These are phyloP conservation scores for Eucalyptus urophylla DNA, from an alignment of 345 rosid genomes.

Conservation along the genomic window DNA sequence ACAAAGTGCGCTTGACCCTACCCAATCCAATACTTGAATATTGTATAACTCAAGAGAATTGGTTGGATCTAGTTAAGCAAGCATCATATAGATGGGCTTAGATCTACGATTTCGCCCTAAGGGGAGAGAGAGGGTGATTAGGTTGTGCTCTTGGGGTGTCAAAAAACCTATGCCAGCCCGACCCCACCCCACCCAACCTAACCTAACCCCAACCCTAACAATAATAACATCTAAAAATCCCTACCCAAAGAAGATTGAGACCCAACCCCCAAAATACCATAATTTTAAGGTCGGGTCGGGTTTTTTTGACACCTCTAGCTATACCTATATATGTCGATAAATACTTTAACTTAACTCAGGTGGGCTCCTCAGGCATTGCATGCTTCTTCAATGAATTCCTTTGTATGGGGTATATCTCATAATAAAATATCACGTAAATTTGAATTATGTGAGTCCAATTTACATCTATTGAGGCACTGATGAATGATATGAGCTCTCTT, in stretches of 20 bases:
- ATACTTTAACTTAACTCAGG: not conserved
- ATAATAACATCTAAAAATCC: not conserved
- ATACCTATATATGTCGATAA: not conserved
- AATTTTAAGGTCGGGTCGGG: no score
- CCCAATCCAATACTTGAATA: no score
- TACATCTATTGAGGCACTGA: not conserved
- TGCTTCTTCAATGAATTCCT: not conserved
- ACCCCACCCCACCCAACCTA: not conserved
- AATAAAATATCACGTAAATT: not conserved
- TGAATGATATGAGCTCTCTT: not conserved
- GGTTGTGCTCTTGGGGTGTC: not conserved
- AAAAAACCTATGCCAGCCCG: not conserved
- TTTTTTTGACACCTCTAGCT: no score
- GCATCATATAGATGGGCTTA: no score
- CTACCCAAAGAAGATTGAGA: not conserved
- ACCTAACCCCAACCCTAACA: not conserved
- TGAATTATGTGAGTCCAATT: not conserved
- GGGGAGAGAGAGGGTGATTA: no score
- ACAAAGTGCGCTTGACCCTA: no score
- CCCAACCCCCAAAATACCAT: not conserved
- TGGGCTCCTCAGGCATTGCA: not conserved
- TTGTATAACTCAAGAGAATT: no score
- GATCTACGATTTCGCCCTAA: no score
- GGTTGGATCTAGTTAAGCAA: no score
- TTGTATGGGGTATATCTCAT: not conserved